Percentiles rank a stretch among this genome's conserved stretches.
These are phyloP conservation scores for Fomitopsis pulvina DNA, from an alignment of 768 basidiomycete genomes.

Conservation along the genomic window DNA sequence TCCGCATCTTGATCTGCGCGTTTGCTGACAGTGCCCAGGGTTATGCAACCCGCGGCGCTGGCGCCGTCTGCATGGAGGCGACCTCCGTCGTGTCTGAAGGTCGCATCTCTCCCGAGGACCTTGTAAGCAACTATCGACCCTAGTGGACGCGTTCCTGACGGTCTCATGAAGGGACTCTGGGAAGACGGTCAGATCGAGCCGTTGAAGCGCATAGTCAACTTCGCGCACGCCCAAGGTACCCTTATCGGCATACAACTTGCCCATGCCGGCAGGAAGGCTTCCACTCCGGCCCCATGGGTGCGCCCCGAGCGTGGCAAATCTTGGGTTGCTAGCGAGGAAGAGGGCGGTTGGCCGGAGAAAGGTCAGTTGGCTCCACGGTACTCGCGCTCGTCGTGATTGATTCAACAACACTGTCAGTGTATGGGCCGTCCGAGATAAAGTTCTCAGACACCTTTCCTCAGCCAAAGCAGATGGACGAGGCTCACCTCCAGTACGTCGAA, in stretches of 20 bases:
- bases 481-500: conserved; percentile 49
- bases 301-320: conserved; percentile 28
- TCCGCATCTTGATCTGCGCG: neutral
- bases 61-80: conserved; percentile 68
- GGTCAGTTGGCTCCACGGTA: conserved; percentile 32
- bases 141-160: neutral
- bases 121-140: conserved; percentile 30
- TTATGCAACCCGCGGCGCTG: conserved; percentile 66
- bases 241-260: conserved; percentile 75
- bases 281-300: conserved; percentile 65
- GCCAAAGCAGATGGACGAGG: conserved; percentile 53
- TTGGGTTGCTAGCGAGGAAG: conserved; percentile 39
- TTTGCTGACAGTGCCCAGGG: conserved; percentile 26
- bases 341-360: conserved; percentile 63
- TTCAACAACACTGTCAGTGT: conserved; percentile 35
- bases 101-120: conserved; percentile 71
- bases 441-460: conserved; percentile 44
- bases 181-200: conserved; percentile 67
- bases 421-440: conserved; percentile 51
- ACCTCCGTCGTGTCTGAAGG: conserved; percentile 69
- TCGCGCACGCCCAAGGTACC: conserved; percentile 62
- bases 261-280: conserved; percentile 74
- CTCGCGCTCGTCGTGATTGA: too few relatives aligned
- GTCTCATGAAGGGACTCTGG: conserved; percentile 53
- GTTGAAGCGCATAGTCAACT: conserved; percentile 65